Evolutionary conservation across 768 basidiomycete species (phyloP), one percentile per base, ranked within the genome.

Genomic region (Lactarius trivialis): DNA sequence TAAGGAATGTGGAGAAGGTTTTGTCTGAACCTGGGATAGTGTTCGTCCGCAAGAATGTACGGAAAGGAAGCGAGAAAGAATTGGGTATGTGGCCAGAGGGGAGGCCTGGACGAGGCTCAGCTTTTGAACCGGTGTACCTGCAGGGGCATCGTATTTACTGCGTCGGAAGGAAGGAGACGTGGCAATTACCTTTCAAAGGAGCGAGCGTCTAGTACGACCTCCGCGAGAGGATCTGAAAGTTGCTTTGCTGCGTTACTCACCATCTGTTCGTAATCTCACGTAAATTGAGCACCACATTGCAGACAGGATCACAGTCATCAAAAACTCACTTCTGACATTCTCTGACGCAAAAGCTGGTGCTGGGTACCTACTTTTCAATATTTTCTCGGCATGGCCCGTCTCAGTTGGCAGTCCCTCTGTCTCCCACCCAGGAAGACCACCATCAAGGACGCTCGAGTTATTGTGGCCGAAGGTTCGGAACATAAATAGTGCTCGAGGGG

Each of bases 1-100:
- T 73, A 49, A 84, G 78, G 69, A 89, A 76, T 2, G 82, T 85
- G 33, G 73, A 71, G 30, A 64, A 66, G 14, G 67, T 51, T 51
- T 55, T 57, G 50, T 74, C 79, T 53, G 78, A 69, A 39, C 69
- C 61, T 24, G 71, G 74, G 30, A 63, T 68, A 5, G 71, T 68
- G 64, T 76, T 73, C n/a, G 74, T 73, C 54, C 76, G 73, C 62
- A 95, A 77, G 71, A 96, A 92, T 34, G 76, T 61, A 64, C 78
- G 85, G 76, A 97, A 99, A 0, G 97, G 91, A 8, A 97, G 77
- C 2, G 92, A 89, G 67, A 85, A 76, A 0, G 95, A 91, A 72
- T 87, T 75, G 0, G 96, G 95, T 58, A 98, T 94, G 72, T 98
- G 97, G 0, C 97, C 97, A 0, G 91, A 92, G 24, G 91, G 81